Base-by-base conservation (phyloP, 2,329 filamentous ascomycete species). In the Fusarium protoensiforme region DNA sequence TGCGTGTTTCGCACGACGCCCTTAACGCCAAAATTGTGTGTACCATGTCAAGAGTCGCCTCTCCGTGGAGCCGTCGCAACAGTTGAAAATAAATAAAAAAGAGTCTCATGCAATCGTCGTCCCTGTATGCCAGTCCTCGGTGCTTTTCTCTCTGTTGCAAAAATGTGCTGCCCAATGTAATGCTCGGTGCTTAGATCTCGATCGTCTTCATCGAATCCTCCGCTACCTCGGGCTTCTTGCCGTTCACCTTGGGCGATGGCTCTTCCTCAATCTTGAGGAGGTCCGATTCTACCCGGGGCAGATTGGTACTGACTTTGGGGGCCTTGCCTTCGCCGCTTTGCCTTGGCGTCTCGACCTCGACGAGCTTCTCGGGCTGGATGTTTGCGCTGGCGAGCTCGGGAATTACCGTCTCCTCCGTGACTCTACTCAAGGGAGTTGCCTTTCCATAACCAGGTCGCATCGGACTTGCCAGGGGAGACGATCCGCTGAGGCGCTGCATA, bases 351-450 rank as follows among this genome's bases (percentile, higher is more conserved):
- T 89, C 87, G 4, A 90, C 85, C 77, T 90, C 88, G 41, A 91
- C 87, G 18, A 91, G 83, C 71, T 87, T 88, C 61, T 83, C 81
- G 20, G 85, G 83, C 69, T 86, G 83, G 57, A 85, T 82, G 8
- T 80, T 71, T 48, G 81, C 79, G 36, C 75, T 79, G 66, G 71
- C 83, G 75, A 80, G 84, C 57, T 85, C 83, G 5, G 84, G 83
- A 53, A 84, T 80, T 29, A 81, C 77, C 11, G 82, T 78, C 80
- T 96, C 94, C 82, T 96, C 94, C 1, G 92, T 89, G 16, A 96
- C 93, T 71, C 92, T 87, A 58, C 92, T 92, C 65, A 96, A 84
- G 18, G 93, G 93, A 75, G 92, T 94, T 16, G 72, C 88, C 77
- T 94, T 92, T 74, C 90, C 89, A 69, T 88, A 90, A 14, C 89